Percentiles rank a stretch among this genome's conserved stretches.
Conservation (phyloP, 2,329 filamentous ascomycete genomes). For the Diaporthe citri region DNA sequence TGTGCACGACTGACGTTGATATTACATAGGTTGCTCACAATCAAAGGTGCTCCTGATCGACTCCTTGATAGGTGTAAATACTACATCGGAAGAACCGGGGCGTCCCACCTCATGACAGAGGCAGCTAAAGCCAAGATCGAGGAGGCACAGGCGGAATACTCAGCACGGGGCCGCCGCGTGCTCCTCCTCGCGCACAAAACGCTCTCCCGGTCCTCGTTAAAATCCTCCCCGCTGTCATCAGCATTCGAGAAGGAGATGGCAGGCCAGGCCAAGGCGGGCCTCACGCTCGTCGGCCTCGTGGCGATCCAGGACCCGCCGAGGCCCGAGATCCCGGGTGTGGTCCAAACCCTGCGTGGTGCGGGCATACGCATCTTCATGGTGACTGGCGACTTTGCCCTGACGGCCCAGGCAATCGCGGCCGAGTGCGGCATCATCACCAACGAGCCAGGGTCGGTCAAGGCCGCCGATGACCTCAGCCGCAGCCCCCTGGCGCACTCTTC, state of each 20-base stretch:
- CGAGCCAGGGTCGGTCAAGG: constrained; percentile 61
- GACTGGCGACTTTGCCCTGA: constrained; percentile 82
- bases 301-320: constrained; percentile 85
- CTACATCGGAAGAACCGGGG: constrained; percentile 68
- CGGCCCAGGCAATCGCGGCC: constrained; percentile 78
- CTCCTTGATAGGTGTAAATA: constrained; percentile 73
- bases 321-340: constrained; percentile 76
- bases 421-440: constrained; percentile 79
- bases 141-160: constrained; percentile 75
- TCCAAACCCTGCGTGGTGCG: constrained; percentile 75
- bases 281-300: constrained; percentile 80
- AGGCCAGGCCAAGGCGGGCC: constrained; percentile 65
- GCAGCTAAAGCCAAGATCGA: constrained; percentile 62
- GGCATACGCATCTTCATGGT: constrained; percentile 86
- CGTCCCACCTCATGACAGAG: constrained; percentile 62
- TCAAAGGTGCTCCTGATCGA: constrained; percentile 84
- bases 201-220: constrained; percentile 56
- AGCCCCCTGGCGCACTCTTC: constrained; percentile 39
- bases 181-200: constrained; percentile 75
- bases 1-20: neutral
- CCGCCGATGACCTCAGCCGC: constrained; percentile 64
- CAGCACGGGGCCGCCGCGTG: constrained; percentile 75
- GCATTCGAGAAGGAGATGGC: constrained; percentile 70
- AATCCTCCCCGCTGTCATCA: constrained; percentile 56
- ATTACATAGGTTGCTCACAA: constrained; percentile 68